Evolutionary conservation across 345 rosid genomes (phyloP), one percentile per base, ranked within the genome.

Genomic region (Psidium friedrichsthalianum): DNA sequence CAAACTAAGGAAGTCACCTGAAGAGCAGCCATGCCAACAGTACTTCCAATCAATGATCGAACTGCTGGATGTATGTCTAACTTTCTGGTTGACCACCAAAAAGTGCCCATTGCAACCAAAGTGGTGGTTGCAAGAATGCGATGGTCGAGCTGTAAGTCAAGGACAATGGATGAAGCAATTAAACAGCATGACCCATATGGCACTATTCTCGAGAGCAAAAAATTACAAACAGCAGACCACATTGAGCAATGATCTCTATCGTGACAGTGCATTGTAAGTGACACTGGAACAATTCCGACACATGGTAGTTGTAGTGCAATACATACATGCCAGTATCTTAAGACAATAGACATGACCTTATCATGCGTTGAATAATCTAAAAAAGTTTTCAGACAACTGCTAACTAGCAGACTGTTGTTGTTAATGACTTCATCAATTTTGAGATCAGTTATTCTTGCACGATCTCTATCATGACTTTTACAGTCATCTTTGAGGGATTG

Each of bases 21-120:
- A 85, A 96, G 94, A 84, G 92, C 88, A 86, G 96, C 95, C 98
- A 94, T 93, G 91, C 98, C 98, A 0, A 92, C 84, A 2, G 95
- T 93, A 89, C 90, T 91, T 81, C 98, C 98, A 22, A 97, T 92
- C 90, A 97, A 88, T 82, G 94, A 88, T 87, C 91, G 88, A 40
- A 96, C 88, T 14, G 98, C 99, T 22, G 99, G 98, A 91, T 94
- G 99, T 87, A 96, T 87, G 87, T 94, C 98, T 85, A 96, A 86
- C 94, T 89, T 96, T 90, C 94, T 94, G 2, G 98, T 92, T 85
- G 89, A 88, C 98, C 92, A 95, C 98, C 99, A 94, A 83, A 94
- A 56, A 69, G 93, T 89, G 44, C 94, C 90, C 16, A 94, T 82
- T 2, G 98, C 90, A 5, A 89, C 52, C 86, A 95, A 88, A 7